Percentiles rank a stretch among this genome's conserved stretches.
Conservation (phyloP, 495 filamentous ascomycete genomes). For the Pyrenopolyporus hunteri region DNA sequence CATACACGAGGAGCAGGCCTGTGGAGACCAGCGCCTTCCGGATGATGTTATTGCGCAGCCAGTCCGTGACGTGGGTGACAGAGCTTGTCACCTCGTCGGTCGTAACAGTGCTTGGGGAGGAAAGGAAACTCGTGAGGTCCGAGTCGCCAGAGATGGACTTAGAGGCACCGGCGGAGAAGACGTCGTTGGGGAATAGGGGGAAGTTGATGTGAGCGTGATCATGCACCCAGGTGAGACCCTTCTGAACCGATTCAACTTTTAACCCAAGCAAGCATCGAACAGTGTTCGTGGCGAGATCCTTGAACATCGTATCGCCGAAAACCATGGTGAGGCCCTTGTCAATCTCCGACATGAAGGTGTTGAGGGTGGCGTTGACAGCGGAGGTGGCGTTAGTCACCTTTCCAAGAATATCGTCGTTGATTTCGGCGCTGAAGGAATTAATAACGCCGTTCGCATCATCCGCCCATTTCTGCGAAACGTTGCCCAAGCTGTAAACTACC, state of each 20-base stretch:
- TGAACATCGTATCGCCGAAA: conserved; percentile 81
- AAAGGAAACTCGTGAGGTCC: conserved; percentile 72
- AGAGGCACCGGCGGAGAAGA: conserved; percentile 81
- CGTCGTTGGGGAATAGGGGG: conserved; percentile 76
- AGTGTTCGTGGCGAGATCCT: conserved; percentile 72
- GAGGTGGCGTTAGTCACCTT: conserved; percentile 85
- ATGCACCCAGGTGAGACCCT: conserved; percentile 86
- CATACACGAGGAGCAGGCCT: conserved; percentile 72
- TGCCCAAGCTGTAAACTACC: conserved; percentile 73
- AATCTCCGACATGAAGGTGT: conserved; percentile 77
- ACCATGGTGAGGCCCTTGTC: conserved; percentile 70
- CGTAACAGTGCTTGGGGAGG: conserved; percentile 68
- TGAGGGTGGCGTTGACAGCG: conserved; percentile 85
- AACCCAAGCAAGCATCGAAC: conserved; percentile 77
- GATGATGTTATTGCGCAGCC: conserved; percentile 67
- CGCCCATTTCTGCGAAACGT: conserved; percentile 80
- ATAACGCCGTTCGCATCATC: conserved; percentile 76
- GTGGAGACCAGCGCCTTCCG: conserved; percentile 79
- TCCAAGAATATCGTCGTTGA: conserved; percentile 85
- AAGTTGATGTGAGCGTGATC: conserved; percentile 85
- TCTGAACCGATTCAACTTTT: conserved; percentile 76
- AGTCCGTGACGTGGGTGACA: conserved; percentile 66
- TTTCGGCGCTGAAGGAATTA: conserved; percentile 64
- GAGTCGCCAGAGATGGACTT: conserved; percentile 63
- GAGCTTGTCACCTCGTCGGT: conserved; percentile 82